Evolutionary conservation across 1,139 yeast species (phyloP), one percentile per base, ranked within the genome.

Genomic region (Kurtzmaniella quercitrusa): DNA sequence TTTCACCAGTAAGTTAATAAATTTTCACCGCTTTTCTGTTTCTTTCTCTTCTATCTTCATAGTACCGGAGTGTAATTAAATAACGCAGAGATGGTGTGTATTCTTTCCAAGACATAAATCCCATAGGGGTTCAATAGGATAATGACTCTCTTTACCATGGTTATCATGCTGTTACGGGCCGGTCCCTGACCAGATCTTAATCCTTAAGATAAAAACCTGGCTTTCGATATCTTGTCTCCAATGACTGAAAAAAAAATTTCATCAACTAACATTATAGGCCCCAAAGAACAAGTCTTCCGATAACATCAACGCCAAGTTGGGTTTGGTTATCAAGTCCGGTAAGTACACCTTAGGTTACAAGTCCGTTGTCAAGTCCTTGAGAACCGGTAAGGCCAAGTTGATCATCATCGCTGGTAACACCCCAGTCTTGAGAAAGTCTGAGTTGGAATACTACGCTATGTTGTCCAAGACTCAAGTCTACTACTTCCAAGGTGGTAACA

Each of bases 381-480:
- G 99, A 83, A 89, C 88, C 74, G 97, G 96, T 72, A 93, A 91
- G 85, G 96, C 98, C 65, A 93, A 94, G 88, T 85, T 93, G 77
- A 82, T 93, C 71, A 85, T 93, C 81, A 84, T 93, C 69, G 96
- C 99, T 65, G 95, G 96, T 74, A 93, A 93, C 95, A 91, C 98
- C 69, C 98, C 98, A 79, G 96, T 93, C 68, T 88, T 93, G 77
- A 91, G 98, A 85, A 93, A 93, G 83, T 90, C 98, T 62, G 99
- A 93, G 84, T 85, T 93, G 77, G 98, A 94, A 85, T 93, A 93
- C 86, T 94, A 94, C 91, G 98, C 98, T 68, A 93, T 93, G 98
- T 86, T 93, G 77, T 88, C 98, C 73, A 93, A 91, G 89, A 89
- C 97, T 73, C 84, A 82, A 70, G 96, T 93, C 66, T 93, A 91